Conservation (phyloP, 805 yeast genomes). For the Schizosaccharomyces cryophilus region DNA sequence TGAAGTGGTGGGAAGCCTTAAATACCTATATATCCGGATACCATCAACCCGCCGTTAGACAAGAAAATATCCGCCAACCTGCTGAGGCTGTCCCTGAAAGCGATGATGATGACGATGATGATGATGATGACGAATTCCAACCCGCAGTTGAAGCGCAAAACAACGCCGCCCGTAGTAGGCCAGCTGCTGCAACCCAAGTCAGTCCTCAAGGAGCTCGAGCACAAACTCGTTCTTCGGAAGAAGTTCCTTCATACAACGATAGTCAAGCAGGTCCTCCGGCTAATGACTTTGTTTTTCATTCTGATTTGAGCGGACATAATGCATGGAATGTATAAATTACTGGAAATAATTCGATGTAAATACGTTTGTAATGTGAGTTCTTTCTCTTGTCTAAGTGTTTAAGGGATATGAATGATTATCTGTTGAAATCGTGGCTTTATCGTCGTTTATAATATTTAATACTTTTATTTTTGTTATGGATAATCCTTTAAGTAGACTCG, state of each 20-base stretch:
- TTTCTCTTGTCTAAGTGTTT: too few species aligned
- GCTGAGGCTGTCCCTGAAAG: neutral
- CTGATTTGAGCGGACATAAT: neutral
- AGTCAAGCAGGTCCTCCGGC: neutral
- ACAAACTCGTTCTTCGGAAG: neutral
- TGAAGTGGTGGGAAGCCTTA: slow-evolving; percentile 21
- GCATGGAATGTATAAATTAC: neutral
- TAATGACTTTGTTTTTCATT: neutral
- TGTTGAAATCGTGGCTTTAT: too few species aligned
- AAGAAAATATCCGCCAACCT: neutral
- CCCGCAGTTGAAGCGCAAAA: neutral
- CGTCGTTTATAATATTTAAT: too few species aligned
- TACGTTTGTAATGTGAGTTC: too few species aligned
- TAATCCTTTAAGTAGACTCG: too few species aligned
- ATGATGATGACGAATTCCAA: neutral
- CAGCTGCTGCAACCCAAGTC: neutral
- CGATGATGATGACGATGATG: neutral
- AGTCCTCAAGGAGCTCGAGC: neutral
- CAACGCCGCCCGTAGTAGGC: neutral
- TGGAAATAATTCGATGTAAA: neutral
- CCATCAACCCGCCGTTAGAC: neutral
- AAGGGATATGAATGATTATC: too few species aligned
- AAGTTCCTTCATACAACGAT: neutral
- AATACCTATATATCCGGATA: neutral
- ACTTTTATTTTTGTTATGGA: too few species aligned